Base-by-base conservation (phyloP, 2,329 filamentous ascomycete species). In the Leptographium lundbergii region DNA sequence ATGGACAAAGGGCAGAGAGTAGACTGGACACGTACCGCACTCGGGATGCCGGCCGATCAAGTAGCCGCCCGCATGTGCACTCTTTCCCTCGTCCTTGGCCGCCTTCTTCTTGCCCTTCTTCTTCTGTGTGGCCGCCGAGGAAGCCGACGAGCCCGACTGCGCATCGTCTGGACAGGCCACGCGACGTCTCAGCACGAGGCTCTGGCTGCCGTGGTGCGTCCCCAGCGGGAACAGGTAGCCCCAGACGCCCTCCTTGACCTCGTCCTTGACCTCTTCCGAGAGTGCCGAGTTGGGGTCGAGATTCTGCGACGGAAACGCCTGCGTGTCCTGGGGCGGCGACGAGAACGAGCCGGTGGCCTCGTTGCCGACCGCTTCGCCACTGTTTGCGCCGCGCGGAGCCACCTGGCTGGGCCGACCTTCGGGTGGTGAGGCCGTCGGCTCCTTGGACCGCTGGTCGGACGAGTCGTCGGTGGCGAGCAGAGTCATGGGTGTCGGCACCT, bases 41-140 rank as follows among this genome's bases (percentile, higher is more conserved):
- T 99, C 94, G 2, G 88, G 86, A 74, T 99, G 94, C 64, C 94
- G 82, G 45, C 94, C 94, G 63, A 99, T 87, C 58, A 99, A 74
- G 69, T 95, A 99, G 34, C 94, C 94, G 48, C 88, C 86, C 0
- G 90, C 85, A 17, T 87, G 79, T 24, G 83, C 74, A 7, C 80
- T 82, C 63, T 79, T 78, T 57, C 74, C 70, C 70, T 88, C 75
- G 69, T 86, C 75, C 61, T 83, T 83, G 58, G 79, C 73, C 32
- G 74, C 73, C 50, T 77, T 76, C 54, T 74, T 73, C 63, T 80
- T 77, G 58, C 72, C 69, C 59, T 76, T 73, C 58, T 72, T 69
- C 60, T 73, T 69, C 55, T 70, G 71, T 9, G 25, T 11, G 13
- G 56, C n/a, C 0, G 50, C n/a, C 11, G 61, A 42, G 5, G 63